Percentiles rank a stretch among this genome's conserved stretches.
Evolutionary conservation across 2,329 filamentous ascomycete species (phyloP).

Genomic region (Pyricularia grisea): DNA sequence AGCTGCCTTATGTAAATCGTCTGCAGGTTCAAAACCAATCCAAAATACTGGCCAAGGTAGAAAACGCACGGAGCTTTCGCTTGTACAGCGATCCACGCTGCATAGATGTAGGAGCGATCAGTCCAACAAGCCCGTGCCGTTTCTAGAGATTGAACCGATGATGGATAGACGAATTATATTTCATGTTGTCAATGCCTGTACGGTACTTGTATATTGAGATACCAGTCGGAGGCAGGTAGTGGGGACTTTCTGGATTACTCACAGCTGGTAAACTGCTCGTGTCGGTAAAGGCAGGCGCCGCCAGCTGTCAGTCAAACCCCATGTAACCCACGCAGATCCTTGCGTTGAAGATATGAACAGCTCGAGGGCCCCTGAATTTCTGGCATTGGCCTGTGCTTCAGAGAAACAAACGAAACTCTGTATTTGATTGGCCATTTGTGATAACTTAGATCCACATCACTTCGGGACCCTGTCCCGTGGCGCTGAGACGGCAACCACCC

Average conservation of each 20-base stretch:
- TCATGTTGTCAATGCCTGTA: background rate
- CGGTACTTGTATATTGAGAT: background rate
- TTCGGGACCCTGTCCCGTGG: background rate
- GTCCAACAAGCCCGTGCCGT: background rate
- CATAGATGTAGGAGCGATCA: background rate
- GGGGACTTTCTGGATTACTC: background rate
- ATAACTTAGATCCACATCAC: background rate
- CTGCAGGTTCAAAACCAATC: background rate
- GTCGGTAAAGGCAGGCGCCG: background rate
- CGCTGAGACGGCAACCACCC: conserved; percentile 3
- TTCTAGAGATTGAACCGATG: background rate
- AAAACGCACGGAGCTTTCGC: background rate
- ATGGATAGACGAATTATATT: background rate
- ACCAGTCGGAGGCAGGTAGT: background rate
- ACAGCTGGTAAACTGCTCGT: background rate
- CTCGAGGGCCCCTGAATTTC: conserved; percentile 4
- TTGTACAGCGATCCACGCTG: background rate
- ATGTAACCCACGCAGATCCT: background rate
- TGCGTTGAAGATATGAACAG: background rate
- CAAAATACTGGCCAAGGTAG: background rate
- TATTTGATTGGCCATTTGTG: background rate
- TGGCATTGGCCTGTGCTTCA: conserved; percentile 1
- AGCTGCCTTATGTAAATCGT: background rate
- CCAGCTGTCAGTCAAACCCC: background rate
- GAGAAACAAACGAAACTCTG: background rate